Conservation (phyloP, 2,329 filamentous ascomycete species). For the Clarireedia homoeocarpa region DNA sequence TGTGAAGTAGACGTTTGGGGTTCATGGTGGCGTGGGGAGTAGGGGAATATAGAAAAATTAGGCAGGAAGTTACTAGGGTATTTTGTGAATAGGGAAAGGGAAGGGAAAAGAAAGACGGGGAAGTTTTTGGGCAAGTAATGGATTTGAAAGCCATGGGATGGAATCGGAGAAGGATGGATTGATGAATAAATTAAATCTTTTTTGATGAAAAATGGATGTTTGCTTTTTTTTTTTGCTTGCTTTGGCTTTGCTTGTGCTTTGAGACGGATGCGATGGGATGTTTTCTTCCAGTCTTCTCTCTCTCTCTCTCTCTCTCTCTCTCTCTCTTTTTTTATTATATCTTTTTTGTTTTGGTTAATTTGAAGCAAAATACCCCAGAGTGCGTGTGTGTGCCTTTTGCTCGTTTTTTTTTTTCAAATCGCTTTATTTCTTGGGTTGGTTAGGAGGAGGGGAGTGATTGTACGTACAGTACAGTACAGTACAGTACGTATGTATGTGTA, state of each 20-base stretch:
- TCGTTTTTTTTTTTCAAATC: not conserved
- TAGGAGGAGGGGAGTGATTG: not conserved
- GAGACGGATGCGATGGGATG: too few relatives aligned
- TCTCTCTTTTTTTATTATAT: too few relatives aligned
- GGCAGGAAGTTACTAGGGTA: not conserved
- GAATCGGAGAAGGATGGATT: not conserved
- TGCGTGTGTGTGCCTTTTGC: not conserved
- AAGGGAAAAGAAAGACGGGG: not conserved
- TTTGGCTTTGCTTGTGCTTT: not conserved
- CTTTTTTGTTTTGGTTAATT: not conserved
- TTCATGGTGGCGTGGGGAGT: too few relatives aligned
- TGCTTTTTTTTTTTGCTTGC: not conserved
- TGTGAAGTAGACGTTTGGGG: not conserved
- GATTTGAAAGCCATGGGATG: not conserved
- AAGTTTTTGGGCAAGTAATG: not conserved
- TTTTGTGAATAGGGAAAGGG: not conserved
- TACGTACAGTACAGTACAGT: too few relatives aligned
- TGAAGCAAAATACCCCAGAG: constrained; percentile 7
- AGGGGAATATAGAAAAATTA: not conserved
- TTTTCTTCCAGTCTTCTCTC: not conserved
- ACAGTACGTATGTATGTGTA: too few relatives aligned
- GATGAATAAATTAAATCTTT: not conserved
- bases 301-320: not conserved
- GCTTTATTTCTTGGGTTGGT: not conserved
- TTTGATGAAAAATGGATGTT: not conserved